These are phyloP conservation scores for Trichoderma sp. DNA, from an alignment of 2,329 filamentous ascomycete genomes.

Conservation along the genomic window DNA sequence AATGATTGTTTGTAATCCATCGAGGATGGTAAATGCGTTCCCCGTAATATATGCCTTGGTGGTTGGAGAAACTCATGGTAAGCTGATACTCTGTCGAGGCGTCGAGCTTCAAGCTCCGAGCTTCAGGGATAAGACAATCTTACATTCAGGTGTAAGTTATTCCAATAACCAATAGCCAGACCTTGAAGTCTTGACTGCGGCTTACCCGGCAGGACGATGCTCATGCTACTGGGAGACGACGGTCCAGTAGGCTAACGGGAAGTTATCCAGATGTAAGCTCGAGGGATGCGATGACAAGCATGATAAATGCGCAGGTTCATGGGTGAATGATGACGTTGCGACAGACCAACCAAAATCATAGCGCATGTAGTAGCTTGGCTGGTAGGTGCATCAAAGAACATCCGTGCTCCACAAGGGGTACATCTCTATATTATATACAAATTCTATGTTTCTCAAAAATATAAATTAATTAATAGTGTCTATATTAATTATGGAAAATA, in stretches of 20 bases:
- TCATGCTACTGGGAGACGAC: slow-evolving; percentile 52
- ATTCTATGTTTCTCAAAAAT: neutral
- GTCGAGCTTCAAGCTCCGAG: neutral
- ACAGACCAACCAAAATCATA: neutral
- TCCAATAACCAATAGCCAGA: slow-evolving; percentile 70
- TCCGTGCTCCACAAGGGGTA: neutral
- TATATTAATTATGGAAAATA: too few relatives aligned
- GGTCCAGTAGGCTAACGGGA: slow-evolving; percentile 1
- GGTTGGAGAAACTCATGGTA: slow-evolving; percentile 3
- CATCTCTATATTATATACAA: too few relatives aligned
- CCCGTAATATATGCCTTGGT: slow-evolving; percentile 82
- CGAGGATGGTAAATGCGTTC: slow-evolving; percentile 79
- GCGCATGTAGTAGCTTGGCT: neutral
- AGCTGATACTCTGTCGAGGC: neutral
- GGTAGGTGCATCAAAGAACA: neutral
- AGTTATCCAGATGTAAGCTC: slow-evolving; percentile 13
- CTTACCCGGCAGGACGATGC: slow-evolving; percentile 74
- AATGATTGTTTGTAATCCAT: slow-evolving; percentile 67
- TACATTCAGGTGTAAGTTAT: slow-evolving; percentile 69
- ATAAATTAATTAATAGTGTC: too few relatives aligned
- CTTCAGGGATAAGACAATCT: slow-evolving; percentile 30
- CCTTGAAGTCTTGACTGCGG: slow-evolving; percentile 75
- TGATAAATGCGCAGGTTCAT: slow-evolving; percentile 3
- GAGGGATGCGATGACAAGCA: slow-evolving; percentile 1
- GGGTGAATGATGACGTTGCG: neutral